A percentile compares a stretch with the other conserved stretches of the same genome.
These are phyloP conservation scores for Scutellaria barbata DNA, from an alignment of 257 asterid species.

Conservation along the genomic window DNA sequence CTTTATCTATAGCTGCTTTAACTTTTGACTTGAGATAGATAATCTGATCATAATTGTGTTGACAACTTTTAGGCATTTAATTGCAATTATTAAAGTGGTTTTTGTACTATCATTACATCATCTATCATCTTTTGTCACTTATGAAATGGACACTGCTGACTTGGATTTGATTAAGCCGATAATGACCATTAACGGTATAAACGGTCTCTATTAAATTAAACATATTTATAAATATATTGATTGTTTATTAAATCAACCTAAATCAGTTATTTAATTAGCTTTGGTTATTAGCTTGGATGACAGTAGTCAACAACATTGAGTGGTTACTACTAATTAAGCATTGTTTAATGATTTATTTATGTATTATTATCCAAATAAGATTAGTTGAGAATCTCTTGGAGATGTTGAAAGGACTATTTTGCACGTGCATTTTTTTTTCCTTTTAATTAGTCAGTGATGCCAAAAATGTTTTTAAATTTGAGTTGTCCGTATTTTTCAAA, in stretches of 20 bases:
- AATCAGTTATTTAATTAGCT: not conserved
- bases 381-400: conserved; percentile 3
- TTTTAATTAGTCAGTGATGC: too few species aligned
- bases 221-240: not conserved
- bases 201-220: conserved; percentile 30
- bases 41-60: not conserved
- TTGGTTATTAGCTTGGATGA: conserved; percentile 2
- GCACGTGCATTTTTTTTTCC: conserved; percentile 32
- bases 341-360: conserved; percentile 25
- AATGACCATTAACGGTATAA: conserved; percentile 58
- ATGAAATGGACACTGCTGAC: not conserved
- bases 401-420: conserved; percentile 7
- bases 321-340: conserved; percentile 12
- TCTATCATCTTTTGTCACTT: conserved; percentile 2
- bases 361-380: conserved; percentile 16
- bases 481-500: not conserved
- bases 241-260: conserved; percentile 12
- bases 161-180: conserved; percentile 29
- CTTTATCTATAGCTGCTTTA: not conserved
- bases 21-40: conserved; percentile 4
- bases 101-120: conserved; percentile 22
- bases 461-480: too few species aligned
- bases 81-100: not conserved
- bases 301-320: conserved; percentile 27
- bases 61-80: conserved; percentile 22